Conservation (phyloP, 495 filamentous ascomycete genomes). For the Echria macrotheca region DNA sequence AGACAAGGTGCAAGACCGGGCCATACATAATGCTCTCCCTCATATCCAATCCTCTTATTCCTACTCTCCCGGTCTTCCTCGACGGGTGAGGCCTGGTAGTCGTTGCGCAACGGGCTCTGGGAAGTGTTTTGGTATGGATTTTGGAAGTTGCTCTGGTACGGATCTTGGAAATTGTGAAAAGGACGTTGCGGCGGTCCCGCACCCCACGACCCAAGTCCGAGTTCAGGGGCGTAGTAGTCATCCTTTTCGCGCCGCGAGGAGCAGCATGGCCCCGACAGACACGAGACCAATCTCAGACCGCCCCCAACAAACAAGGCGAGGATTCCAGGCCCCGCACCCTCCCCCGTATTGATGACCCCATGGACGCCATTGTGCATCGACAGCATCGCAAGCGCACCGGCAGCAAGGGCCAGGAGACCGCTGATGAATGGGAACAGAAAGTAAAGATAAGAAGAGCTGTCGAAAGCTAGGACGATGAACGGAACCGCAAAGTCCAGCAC, state of each 20-base stretch:
- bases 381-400: neutral
- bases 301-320: constrained; percentile 5
- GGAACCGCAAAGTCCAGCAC: neutral
- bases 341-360: neutral
- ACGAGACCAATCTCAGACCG: too few species aligned
- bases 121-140: too few species aligned
- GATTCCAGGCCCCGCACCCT: neutral
- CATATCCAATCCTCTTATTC: neutral
- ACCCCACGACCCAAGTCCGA: too few species aligned
- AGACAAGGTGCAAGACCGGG: too few species aligned
- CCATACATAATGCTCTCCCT: neutral
- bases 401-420: neutral
- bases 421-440: too few species aligned
- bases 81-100: too few species aligned
- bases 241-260: neutral
- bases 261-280: neutral
- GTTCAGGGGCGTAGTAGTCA: too few species aligned
- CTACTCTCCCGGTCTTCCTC: neutral
- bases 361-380: constrained; percentile 4
- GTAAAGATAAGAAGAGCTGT: neutral
- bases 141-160: too few species aligned
- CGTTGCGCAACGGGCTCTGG: too few species aligned
- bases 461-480: neutral
- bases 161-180: too few species aligned
- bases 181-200: too few species aligned